A percentile compares a stretch with the other conserved stretches of the same genome.
Conservation (phyloP, 495 filamentous ascomycete species). For the Aspergillus haitiensis region DNA sequence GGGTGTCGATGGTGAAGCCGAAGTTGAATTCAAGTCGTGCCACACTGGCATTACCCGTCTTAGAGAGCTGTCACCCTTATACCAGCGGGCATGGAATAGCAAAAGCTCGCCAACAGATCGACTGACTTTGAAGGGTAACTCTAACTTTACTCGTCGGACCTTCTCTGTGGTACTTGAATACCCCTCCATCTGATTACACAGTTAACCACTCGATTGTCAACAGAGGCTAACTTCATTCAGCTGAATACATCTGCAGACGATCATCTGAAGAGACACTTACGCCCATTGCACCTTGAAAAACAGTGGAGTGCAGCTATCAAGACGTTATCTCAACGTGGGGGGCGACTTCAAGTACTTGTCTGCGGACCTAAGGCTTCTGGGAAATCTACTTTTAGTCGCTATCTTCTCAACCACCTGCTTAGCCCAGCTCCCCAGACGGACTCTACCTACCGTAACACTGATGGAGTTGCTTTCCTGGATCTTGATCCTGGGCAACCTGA, state of each 20-base stretch:
- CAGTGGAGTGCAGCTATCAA: constrained; percentile 60
- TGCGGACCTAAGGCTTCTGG: constrained; percentile 82
- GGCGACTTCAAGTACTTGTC: constrained; percentile 53
- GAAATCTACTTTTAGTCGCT: constrained; percentile 80
- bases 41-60: constrained; percentile 57
- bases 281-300: constrained; percentile 61
- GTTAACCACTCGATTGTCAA: neutral
- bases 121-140: constrained; percentile 32
- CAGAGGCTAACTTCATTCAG: constrained; percentile 29
- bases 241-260: constrained; percentile 50
- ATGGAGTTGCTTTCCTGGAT: constrained; percentile 67
- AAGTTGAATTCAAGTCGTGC: constrained; percentile 55
- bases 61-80: constrained; percentile 63
- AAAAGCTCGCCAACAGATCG: constrained; percentile 41
- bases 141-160: constrained; percentile 31
- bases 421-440: constrained; percentile 46
- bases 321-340: constrained; percentile 37
- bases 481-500: constrained; percentile 85
- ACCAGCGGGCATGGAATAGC: constrained; percentile 73
- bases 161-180: constrained; percentile 45
- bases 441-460: constrained; percentile 34
- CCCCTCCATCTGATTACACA: neutral
- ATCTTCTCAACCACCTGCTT: constrained; percentile 74
- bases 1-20: constrained; percentile 47
- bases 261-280: constrained; percentile 50